Conservation (phyloP, 164 flowering plant genomes). For the Kalanchoe fedtschenkoi region DNA sequence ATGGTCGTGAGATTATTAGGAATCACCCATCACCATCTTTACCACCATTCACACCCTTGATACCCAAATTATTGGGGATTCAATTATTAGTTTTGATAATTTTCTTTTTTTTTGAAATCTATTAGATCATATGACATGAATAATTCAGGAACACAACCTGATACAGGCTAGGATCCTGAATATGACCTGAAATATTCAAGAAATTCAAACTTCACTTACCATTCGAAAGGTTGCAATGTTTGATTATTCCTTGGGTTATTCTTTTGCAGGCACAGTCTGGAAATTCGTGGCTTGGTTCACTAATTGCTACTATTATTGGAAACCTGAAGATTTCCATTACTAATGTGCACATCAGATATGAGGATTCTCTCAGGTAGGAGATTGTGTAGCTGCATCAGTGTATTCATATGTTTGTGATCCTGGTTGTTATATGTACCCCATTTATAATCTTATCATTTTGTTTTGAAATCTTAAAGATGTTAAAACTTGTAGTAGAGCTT, state of each 20-base stretch:
- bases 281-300: conserved; percentile 93
- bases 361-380: conserved; percentile 72
- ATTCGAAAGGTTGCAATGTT: not conserved
- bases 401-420: not conserved
- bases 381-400: not conserved
- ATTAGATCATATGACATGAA: not conserved
- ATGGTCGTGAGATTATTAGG: too few species aligned
- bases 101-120: not conserved
- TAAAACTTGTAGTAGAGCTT: not conserved
- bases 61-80: not conserved
- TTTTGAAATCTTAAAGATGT: not conserved
- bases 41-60: too few species aligned
- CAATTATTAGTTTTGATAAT: not conserved
- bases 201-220: not conserved
- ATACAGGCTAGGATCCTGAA: not conserved
- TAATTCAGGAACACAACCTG: not conserved
- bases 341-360: conserved; percentile 97
- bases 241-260: conserved; percentile 3
- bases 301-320: conserved; percentile 85
- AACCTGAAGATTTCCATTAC: conserved; percentile 89
- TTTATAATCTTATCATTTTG: not conserved
- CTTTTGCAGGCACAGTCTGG: conserved; percentile 62
- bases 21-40: too few species aligned
- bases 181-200: not conserved
- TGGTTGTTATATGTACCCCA: not conserved